Conservation (phyloP, 2,329 filamentous ascomycete genomes). For the Didymella sp. region DNA sequence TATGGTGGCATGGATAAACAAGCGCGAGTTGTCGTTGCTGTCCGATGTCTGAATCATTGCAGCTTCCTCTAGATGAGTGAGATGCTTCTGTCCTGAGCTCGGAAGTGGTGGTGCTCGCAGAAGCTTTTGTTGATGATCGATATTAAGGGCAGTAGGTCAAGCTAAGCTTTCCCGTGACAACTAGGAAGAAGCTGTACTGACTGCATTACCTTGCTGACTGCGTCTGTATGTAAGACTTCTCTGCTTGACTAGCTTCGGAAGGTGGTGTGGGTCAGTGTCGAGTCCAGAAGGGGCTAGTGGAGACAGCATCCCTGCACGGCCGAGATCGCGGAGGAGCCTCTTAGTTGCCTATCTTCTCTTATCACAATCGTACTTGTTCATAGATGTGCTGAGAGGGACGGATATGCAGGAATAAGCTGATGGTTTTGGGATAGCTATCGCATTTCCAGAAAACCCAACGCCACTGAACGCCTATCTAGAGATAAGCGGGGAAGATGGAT, state of each 20-base stretch:
- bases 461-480: background rate
- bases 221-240: background rate
- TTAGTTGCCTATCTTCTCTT: background rate
- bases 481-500: slow-evolving; percentile 1
- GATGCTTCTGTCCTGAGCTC: background rate
- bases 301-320: slow-evolving; percentile 2
- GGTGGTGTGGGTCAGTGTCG: background rate
- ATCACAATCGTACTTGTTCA: background rate
- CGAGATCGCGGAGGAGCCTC: background rate
- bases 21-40: slow-evolving; percentile 10
- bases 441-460: background rate
- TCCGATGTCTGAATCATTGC: background rate
- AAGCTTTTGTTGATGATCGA: background rate
- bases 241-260: background rate
- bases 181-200: background rate
- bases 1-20: slow-evolving; percentile 60
- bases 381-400: background rate
- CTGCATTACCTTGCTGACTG: background rate
- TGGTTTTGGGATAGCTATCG: background rate
- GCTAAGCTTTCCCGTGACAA: background rate
- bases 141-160: background rate
- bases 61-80: background rate
- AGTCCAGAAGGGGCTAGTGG: background rate
- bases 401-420: background rate
- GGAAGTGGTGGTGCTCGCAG: background rate